Base-by-base conservation (phyloP, 768 basidiomycete species). In the Dictyophora rubrovolvata region DNA sequence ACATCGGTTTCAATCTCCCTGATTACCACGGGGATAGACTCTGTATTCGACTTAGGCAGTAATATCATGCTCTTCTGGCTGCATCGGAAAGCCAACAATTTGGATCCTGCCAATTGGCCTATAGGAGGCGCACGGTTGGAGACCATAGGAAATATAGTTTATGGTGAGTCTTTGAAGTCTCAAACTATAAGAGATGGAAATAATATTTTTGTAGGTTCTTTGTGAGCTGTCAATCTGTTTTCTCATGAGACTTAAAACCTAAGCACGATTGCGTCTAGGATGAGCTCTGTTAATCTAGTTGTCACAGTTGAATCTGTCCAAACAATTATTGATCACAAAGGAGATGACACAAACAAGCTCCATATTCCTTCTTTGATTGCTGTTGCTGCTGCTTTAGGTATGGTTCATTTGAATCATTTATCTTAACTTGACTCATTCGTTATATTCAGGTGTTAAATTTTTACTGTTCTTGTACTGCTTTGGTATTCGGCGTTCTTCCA, bases 261-360 rank as follows among this genome's bases (percentile, higher is more conserved):
- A 28, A 28, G 28, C 7, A 28, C 7, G 28, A 7, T 28, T 28
- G 28, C 28, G 28, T 28, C 28, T 28, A 28, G 92, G 52, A 97
- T 96, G 93, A 82, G 82, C 58, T 82, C 89, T 4, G 93, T 95
- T 64, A 97, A 95, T 72, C 72, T 97, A 34, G 85, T 96, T 55
- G 81, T 97, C 62, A 81, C 93, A 53, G 93, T 96, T 49, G 90
- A 95, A 71, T 89, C 93, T 10, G 75, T 84, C 35, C 84, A 85
- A 52, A 76, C 80, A n/a, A 72, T 97, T 36, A 72, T 86, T 53
- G 76, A 80, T 1, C 83, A 84, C 56, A 70, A 73, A 20, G 71
- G 73, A 46, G 77, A 74, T 22, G 76, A 82, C 2, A 74, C 80
- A 17, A 79, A 81, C 47, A 66, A 76, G 4, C 85, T 98, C 62